Evolutionary conservation across 129 eudicot genomes (phyloP), one percentile per base, ranked within the genome.

Genomic region (Chrysanthemum makinoi): DNA sequence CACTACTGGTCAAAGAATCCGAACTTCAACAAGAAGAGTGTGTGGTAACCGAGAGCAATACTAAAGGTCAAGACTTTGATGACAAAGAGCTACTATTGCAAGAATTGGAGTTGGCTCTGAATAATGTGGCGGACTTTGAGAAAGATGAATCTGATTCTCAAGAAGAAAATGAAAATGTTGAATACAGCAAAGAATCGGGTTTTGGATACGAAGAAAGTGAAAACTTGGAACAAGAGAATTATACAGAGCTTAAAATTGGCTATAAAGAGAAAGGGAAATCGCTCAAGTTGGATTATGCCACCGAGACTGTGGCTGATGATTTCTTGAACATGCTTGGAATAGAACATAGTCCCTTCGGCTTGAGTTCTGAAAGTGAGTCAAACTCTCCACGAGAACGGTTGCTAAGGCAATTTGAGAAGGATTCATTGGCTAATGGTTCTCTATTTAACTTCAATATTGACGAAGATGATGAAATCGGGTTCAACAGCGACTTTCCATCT

Each of bases 321-420:
- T 93, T 93, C 81, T 50, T 93, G 43, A 77, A 80, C 75, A 83
- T 93, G 88, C 87, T 93, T 47, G 96, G 89, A 16, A 83, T 87
- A 30, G 96, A 87, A 24, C 87, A 87, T 39, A 85, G 92, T 69
- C 96, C 91, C 30, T 82, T 85, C 50, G 66, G 85, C 77, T 53
- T 75, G 71, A 81, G 85, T 78, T 85, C 89, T 50, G 96, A 90
- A 82, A 86, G 87, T 53, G 97, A 90, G 75, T 83, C 97, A 6
- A 96, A 90, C 80, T 94, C 99, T 52, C 99, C 99, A 20, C 86
- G 99, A 58, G 99, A 87, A 79, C 86, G 85, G 30, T 75, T 94
- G 22, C 63, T 94, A 65, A 80, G 94, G 70, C 89, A 87, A 79
- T 94, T 94, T 50, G 96, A 94, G 82, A 84, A 84, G 77, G 99